Percentiles rank a stretch among this genome's conserved stretches.
Conservation (phyloP, 2,329 filamentous ascomycete species). For the Gnomoniopsis smithogilvyi region DNA sequence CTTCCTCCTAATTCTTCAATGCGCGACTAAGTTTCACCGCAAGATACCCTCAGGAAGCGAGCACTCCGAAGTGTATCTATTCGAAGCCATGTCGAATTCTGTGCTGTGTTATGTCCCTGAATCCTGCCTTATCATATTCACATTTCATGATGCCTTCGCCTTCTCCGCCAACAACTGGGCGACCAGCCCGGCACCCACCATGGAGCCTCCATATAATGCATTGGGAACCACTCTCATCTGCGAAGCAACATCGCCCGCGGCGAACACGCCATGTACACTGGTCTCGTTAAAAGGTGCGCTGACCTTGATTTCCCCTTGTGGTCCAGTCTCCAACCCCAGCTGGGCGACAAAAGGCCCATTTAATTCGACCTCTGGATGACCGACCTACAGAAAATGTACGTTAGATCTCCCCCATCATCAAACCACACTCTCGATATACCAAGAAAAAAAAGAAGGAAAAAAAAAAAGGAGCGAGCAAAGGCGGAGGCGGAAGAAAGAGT, state of each 20-base stretch:
- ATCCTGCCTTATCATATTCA: too few relatives aligned
- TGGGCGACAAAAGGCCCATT: slow-evolving; percentile 7
- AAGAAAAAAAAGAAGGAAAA: neutral
- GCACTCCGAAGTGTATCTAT: too few relatives aligned
- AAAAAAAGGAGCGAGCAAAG: neutral
- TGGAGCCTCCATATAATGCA: slow-evolving; percentile 9
- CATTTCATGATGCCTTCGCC: neutral
- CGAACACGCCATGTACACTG: slow-evolving; percentile 12
- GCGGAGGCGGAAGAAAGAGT: too few relatives aligned
- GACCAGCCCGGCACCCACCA: slow-evolving; percentile 7
- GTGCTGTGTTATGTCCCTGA: too few relatives aligned
- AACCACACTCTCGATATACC: neutral
- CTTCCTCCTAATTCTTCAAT: too few relatives aligned
- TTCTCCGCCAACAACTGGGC: slow-evolving; percentile 11
- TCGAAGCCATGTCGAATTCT: too few relatives aligned
- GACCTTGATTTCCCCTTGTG: slow-evolving; percentile 11
- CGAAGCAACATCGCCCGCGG: slow-evolving; percentile 15
- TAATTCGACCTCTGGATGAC: slow-evolving; percentile 3
- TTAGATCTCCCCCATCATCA: neutral
- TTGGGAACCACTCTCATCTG: neutral
- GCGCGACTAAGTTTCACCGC: too few relatives aligned
- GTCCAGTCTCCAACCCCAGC: slow-evolving; percentile 6
- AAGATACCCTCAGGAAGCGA: too few relatives aligned
- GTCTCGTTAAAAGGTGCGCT: slow-evolving; percentile 9
- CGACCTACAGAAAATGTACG: neutral